Evolutionary conservation across 306 rosid genomes (phyloP), one percentile per base, ranked within the genome.

Genomic region (Comarum palustre): DNA sequence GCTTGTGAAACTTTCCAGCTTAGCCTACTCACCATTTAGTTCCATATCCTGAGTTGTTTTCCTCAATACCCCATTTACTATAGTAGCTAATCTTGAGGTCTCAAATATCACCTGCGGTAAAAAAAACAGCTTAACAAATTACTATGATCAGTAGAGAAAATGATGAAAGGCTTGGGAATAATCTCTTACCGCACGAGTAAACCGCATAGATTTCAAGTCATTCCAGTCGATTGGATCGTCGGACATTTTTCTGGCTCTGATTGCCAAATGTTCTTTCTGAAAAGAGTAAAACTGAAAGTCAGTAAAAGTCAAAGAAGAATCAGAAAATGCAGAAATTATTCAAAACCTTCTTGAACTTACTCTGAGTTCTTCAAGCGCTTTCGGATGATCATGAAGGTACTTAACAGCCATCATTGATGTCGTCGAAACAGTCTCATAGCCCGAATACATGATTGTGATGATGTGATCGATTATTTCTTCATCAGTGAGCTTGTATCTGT

Each of bases 401-500:
- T 95, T 95, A 20, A 95, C 87, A 27, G 96, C 96, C 99, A 95
- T 95, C 99, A 95, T 95, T n/a, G 99, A 86, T 17, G 99, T 95
- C 0, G 99, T 90, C 22, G 99, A 95, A 79, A 95, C 97, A 62
- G 99, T 95, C 85, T 95, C 99, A 69, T 90, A 95, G 4, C 99
- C 99, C 48, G 99, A 95, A 75, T 95, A 91, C 73, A 95, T 79
- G 27, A 95, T 72, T 12, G 97, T 88, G 20, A 95, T 87, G 8
- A 95, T 80, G 24, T 82, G 86, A 88, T 95, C 99, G 52, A 95
- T 87, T 41, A 95, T 83, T 69, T 95, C 97, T 79, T 90, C 97
- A 69, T 95, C 96, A 48, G 65, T 82, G 16, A 91, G 81, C 68
- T 82, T 79, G 79, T 91, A 75, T 74, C 75, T 79, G 48, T 68